Conservation (phyloP, 495 filamentous ascomycete genomes). For the Bathelium albidoporum region DNA sequence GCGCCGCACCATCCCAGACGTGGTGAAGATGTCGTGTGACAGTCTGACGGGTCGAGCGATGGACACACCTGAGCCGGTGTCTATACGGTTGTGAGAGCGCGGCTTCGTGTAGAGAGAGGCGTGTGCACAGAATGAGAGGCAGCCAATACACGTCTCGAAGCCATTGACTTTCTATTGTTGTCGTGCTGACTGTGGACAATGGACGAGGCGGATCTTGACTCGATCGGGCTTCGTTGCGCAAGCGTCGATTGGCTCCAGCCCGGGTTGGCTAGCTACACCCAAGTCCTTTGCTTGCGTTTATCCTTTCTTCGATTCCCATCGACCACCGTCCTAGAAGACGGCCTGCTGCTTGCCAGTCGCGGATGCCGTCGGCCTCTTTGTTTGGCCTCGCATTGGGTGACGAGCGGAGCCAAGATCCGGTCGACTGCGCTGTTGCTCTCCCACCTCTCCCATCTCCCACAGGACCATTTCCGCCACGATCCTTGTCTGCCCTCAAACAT, state of each 20-base stretch:
- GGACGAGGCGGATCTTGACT: background rate
- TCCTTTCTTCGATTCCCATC: conserved; percentile 4
- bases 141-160: no score
- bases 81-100: no score
- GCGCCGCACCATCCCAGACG: background rate
- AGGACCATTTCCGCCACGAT: conserved; percentile 6
- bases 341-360: background rate
- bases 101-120: no score
- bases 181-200: conserved; percentile 2
- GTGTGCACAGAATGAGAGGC: no score
- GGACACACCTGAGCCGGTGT: no score
- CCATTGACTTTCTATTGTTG: conserved; percentile 4
- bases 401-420: background rate
- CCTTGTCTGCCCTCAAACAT: background rate
- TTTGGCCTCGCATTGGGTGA: background rate
- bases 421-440: background rate
- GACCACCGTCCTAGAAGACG: background rate
- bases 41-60: no score
- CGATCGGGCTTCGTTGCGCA: background rate
- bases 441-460: background rate
- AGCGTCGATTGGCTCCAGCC: background rate
- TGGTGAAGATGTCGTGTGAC: conserved; percentile 6
- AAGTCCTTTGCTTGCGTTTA: conserved; percentile 6
- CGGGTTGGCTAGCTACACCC: background rate
- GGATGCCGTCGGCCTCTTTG: background rate